Evolutionary conservation across 805 yeast species (phyloP), one percentile per base, ranked within the genome.

Genomic region (Zygoascus bituminiphila): DNA sequence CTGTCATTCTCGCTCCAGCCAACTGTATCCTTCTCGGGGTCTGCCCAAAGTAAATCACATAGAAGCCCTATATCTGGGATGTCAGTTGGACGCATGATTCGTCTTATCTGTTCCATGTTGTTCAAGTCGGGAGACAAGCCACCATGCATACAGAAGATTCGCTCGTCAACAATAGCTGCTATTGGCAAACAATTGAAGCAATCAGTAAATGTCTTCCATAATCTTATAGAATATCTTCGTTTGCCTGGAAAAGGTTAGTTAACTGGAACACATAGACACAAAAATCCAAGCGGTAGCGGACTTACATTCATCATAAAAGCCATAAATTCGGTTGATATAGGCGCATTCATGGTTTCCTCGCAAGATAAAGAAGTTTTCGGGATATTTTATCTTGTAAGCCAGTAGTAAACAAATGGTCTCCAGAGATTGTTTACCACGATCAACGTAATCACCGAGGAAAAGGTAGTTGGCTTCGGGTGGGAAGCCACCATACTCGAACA

Each of bases 1-100:
- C 98, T 85, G 72, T 93, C 98, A 68, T 93, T 91, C 72, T 93
- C 98, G 60, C 94, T 84, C 98, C 98, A 91, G 17, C 98, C 98
- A 29, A 93, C 88, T 59, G 91, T 89, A 69, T 89, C 97, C 70
- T 93, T 91, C 69, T 91, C 98, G 22, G 98, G 98, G 68, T 91
- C 98, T 2, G 96, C 86, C 98, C 98, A 91, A 62, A 91, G 77
- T 67, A 91, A 76, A 69, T 91, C 98, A 74, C 97, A 91, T 61
- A 91, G 77, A 61, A 91, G 78, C 23, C 98, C 98, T 52, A 88
- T 95, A 69, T 91, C 98, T 48, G 98, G 98, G 59, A 91, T 88
- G 75, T 91, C 98, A 37, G 98, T 91, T 57, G 98, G 98, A 73
- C 98, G 84, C 98, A 89, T 91, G 54, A 91, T 95, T 67, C 97